These are phyloP conservation scores for Berberis vulgaris DNA, from an alignment of 164 flowering plant species.

Conservation along the genomic window DNA sequence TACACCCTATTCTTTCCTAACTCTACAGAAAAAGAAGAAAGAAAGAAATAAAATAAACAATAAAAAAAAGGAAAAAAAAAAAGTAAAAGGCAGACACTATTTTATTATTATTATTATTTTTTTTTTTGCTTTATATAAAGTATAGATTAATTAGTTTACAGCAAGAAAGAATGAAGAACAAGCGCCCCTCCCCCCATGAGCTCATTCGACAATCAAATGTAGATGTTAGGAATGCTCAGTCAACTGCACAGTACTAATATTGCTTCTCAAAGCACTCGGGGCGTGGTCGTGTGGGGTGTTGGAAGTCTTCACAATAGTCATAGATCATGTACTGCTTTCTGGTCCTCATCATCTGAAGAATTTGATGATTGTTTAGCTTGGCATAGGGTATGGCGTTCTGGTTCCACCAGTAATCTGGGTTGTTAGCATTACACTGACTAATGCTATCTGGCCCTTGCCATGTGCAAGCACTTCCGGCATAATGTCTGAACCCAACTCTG, in stretches of 20 bases:
- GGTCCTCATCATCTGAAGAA: conserved; percentile 50
- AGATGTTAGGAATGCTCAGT: not conserved
- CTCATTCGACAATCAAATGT: not conserved
- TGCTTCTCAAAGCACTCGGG: conserved; percentile 49
- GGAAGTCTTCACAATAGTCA: conserved; percentile 58
- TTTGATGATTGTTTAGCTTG: conserved; percentile 26
- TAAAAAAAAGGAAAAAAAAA: too few relatives aligned
- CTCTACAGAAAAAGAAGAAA: too few relatives aligned
- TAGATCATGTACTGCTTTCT: conserved; percentile 58
- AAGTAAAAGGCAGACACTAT: not conserved
- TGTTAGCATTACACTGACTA: conserved; percentile 30
- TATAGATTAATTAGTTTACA: too few relatives aligned
- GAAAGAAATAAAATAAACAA: too few relatives aligned
- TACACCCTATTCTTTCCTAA: not conserved
- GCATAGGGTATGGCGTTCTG: conserved; percentile 18
- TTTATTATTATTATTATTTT: not conserved
- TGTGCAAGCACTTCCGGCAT: conserved; percentile 48
- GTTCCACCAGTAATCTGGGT: conserved; percentile 58
- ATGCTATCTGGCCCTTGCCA: conserved; percentile 52
- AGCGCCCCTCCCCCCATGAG: conserved; percentile 4
- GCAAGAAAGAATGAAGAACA: not conserved
- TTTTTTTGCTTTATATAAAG: too few relatives aligned
- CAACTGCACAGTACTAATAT: conserved; percentile 13
- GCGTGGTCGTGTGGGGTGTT: conserved; percentile 41
- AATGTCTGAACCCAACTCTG: conserved; percentile 33